A percentile compares a stretch with the other conserved stretches of the same genome.
Evolutionary conservation across 805 yeast species (phyloP).

Genomic region (Zygosaccharomyces rouxii): DNA sequence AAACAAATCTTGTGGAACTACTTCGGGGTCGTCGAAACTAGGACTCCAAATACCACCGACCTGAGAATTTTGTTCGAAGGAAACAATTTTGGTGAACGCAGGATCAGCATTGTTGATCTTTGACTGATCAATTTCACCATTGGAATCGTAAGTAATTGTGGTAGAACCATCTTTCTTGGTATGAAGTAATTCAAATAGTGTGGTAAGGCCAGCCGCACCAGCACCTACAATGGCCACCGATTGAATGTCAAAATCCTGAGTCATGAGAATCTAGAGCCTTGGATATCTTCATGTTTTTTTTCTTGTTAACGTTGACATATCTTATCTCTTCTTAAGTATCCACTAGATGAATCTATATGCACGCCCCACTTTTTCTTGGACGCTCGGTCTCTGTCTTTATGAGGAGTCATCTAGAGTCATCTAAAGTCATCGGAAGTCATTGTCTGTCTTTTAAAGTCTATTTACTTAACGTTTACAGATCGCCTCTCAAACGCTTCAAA

Average conservation of each 20-base stretch:
- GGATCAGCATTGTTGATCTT: constrained; percentile 15
- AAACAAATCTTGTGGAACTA: constrained; percentile 28
- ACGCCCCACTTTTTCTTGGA: not conserved
- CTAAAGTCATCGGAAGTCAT: not conserved
- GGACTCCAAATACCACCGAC: constrained; percentile 45
- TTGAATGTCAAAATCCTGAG: constrained; percentile 10
- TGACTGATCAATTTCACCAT: constrained; percentile 13
- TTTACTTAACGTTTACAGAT: not conserved
- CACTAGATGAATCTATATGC: not conserved
- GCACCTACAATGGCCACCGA: constrained; percentile 40
- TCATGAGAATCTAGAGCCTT: constrained; percentile 2
- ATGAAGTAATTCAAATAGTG: constrained; percentile 35
- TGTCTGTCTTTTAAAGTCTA: not conserved
- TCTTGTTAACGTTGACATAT: not conserved
- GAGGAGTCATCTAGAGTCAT: not conserved
- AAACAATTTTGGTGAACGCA: constrained; percentile 38
- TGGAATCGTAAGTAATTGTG: constrained; percentile 16
- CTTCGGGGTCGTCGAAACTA: constrained; percentile 18
- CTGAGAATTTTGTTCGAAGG: constrained; percentile 40
- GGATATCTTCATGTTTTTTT: not conserved
- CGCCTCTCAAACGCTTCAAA: constrained; percentile 1
- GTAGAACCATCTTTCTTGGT: constrained; percentile 31
- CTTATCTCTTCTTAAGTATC: not conserved
- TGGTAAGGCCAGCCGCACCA: constrained; percentile 41
- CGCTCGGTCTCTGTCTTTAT: not conserved